Base-by-base conservation (phyloP, 139 green algal species). In the Chlorella sp. region DNA sequence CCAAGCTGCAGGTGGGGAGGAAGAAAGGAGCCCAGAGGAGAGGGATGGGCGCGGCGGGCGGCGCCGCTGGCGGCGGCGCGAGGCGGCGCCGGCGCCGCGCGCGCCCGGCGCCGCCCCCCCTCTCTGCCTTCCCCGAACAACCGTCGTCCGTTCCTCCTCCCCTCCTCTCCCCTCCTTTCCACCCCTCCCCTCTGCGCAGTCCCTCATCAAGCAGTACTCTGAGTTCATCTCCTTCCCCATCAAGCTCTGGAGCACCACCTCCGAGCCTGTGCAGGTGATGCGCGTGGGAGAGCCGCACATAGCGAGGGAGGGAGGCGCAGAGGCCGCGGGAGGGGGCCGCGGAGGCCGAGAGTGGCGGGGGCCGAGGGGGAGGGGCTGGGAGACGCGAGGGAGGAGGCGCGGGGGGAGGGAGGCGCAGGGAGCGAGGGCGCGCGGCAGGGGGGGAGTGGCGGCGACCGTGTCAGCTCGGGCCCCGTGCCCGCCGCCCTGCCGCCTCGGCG, bases 141-240 rank as follows among this genome's bases (percentile, higher is more conserved):
- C 4, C 29, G 29, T 23, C 5, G 5, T 29, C 9, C 15, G 27
- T 59, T 21, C 9, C 56, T 12, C 56, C 56, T 12, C 11, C 29
- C 5, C 56, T 64, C 11, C 56, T 23, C 29, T 31, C 59, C 12
- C 35, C 33, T 33, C 8, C 8, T 19, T 17, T 45, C 12, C n/a
- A n/a, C n/a, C n/a, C n/a, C n/a, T n/a, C n/a, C n/a, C n/a, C n/a
- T n/a, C 59, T 17, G 33, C 35, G 68, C 68, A 75, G 68, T 51
- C 62, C 36, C 88, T 99, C 66, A 88, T 99, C 73, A 97, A 98
- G 90, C 93, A 97, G 88, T 99, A 99, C 91, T 93, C 81, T 35
- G 93, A 99, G 90, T 99, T 99, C 87, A 98, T 99, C 79, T 83
- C 86, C 48, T 99, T 99, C 88, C 96, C 96, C 78, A 98, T 99